Conservation (phyloP, 2,329 filamentous ascomycete genomes). For the Cordyceps sp. region DNA sequence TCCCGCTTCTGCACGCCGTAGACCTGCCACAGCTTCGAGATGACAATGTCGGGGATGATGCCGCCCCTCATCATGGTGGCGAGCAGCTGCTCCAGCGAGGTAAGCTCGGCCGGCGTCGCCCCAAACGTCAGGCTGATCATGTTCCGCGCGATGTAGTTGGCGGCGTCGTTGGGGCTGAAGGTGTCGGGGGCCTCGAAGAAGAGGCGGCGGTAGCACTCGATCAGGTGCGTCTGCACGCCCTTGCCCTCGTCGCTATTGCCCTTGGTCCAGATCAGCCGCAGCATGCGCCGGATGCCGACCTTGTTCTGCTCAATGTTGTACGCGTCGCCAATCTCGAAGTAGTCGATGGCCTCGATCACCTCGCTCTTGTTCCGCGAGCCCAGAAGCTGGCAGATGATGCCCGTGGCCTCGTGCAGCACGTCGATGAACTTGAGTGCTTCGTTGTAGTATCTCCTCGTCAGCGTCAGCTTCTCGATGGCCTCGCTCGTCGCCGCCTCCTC, state of each 20-base stretch:
- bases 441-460: slow-evolving; percentile 81
- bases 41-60: slow-evolving; percentile 68
- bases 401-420: slow-evolving; percentile 68
- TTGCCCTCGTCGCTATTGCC: slow-evolving; percentile 98
- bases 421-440: slow-evolving; percentile 91
- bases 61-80: slow-evolving; percentile 96
- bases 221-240: slow-evolving; percentile 88
- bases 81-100: slow-evolving; percentile 83
- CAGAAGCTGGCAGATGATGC: slow-evolving; percentile 69
- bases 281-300: slow-evolving; percentile 82
- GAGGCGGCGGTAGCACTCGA: slow-evolving; percentile 88
- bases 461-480: slow-evolving; percentile 69
- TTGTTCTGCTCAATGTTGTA: slow-evolving; percentile 94
- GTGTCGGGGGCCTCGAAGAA: slow-evolving; percentile 91
- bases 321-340: slow-evolving; percentile 86
- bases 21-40: slow-evolving; percentile 92
- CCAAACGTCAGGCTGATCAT: slow-evolving; percentile 99
- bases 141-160: slow-evolving; percentile 90
- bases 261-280: slow-evolving; percentile 97
- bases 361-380: slow-evolving; percentile 96
- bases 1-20: slow-evolving; percentile 89
- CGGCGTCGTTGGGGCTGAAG: slow-evolving; percentile 76
- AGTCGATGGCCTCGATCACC: slow-evolving; percentile 97
- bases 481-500: slow-evolving; percentile 82
- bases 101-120: slow-evolving; percentile 84